These are phyloP conservation scores for Dianthus caryophyllus DNA, from an alignment of 148 eudicot species.

Conservation along the genomic window DNA sequence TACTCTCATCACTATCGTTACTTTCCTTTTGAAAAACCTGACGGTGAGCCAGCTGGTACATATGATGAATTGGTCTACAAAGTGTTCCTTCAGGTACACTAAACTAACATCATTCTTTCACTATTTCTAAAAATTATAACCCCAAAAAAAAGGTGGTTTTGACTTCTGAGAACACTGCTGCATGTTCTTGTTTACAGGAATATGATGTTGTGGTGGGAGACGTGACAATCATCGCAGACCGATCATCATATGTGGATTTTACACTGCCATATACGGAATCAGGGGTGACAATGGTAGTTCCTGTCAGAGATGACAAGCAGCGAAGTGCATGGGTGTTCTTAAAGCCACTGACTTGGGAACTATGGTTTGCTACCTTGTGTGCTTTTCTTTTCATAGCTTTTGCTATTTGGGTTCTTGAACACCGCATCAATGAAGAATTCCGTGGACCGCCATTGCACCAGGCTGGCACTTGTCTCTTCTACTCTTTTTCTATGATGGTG, in stretches of 20 bases:
- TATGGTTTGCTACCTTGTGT: slow-evolving; percentile 42
- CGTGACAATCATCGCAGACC: slow-evolving; percentile 29
- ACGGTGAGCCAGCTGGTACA: slow-evolving; percentile 21
- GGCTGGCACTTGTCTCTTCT: slow-evolving; percentile 43
- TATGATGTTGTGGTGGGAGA: slow-evolving; percentile 43
- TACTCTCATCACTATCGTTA: slow-evolving; percentile 30
- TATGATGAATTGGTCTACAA: slow-evolving; percentile 40
- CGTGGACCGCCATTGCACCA: slow-evolving; percentile 41
- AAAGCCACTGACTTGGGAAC: slow-evolving; percentile 42
- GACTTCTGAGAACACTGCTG: background rate
- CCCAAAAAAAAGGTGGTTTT: background rate
- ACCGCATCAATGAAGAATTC: slow-evolving; percentile 42
- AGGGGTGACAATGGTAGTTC: slow-evolving; percentile 47
- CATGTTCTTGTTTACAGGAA: slow-evolving; percentile 14
- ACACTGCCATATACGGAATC: slow-evolving; percentile 44
- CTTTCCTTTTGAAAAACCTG: slow-evolving; percentile 24
- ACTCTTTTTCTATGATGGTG: slow-evolving; percentile 50
- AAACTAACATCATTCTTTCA: background rate
- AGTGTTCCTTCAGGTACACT: slow-evolving; percentile 33
- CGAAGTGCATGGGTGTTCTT: slow-evolving; percentile 54
- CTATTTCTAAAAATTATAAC: background rate
- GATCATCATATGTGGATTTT: slow-evolving; percentile 44
- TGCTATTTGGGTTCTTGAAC: slow-evolving; percentile 48
- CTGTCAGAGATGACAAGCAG: slow-evolving; percentile 24
- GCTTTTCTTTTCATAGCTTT: slow-evolving; percentile 43